Evolutionary conservation across 352 stramenopile species (phyloP), one percentile per base, ranked within the genome.

Genomic region (Thalassiosira pacifica): DNA sequence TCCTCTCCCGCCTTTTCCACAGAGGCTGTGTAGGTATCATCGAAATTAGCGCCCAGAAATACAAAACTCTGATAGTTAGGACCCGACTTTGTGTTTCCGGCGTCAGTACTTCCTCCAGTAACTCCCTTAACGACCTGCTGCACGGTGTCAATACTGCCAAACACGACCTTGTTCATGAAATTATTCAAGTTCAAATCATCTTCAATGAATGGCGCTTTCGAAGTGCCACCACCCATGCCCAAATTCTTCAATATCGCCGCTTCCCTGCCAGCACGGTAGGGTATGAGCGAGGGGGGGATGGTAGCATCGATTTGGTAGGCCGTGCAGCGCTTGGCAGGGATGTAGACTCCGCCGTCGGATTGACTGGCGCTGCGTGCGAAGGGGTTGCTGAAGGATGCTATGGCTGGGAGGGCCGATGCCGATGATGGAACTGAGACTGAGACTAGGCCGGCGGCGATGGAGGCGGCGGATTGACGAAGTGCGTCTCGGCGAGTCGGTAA

Each of bases 161-260:
- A 93, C 9, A 95, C 89, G 32, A 72, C 78, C 78, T 93, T 95
- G 53, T 95, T 93, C 66, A 93, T 86, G 22, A 93, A 86, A 75
- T 95, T 95, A 60, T 95, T 95, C 10, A 95, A 76, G 75, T 92
- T 95, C 26, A 93, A 26, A 10, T 69, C 80, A 68, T 95, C 91
- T 29, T 88, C 75, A 53, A 92, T 57, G 40, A 90, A 85, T 0
- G 78, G 83, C 59, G 72, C 61, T 60, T 95, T 95, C 19, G 82
- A 31, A 4, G 89, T 95, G 1, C 91, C 89, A 1, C 37, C 85
- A 1, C 89, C 89, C 60, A 81, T 87, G 22, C 88, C 91, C 10
- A 95, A 67, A 22, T 85, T 81, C 63, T 84, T 81, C 0, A 95
- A 69, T 67, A 93, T 87, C 27, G 83, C 26, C 11, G 71, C 70